These are phyloP conservation scores for Cucurbitaria berberidis DNA, from an alignment of 2,329 filamentous ascomycete species.

Conservation along the genomic window DNA sequence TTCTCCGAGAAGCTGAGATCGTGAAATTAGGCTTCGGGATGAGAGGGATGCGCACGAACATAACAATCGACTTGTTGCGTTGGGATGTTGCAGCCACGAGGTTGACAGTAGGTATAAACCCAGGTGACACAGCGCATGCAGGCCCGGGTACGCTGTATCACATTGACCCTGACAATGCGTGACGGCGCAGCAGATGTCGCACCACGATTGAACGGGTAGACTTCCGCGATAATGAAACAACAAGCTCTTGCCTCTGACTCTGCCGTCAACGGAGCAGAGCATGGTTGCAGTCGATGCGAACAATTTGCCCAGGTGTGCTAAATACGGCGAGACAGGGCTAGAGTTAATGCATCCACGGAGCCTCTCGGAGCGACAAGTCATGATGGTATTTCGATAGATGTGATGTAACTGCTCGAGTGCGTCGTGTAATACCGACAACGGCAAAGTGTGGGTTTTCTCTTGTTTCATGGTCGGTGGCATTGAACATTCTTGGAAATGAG, in stretches of 20 bases:
- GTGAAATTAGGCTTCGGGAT: neutral
- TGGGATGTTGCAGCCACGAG: neutral
- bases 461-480: neutral
- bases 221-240: conserved; percentile 28
- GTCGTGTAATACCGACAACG: conserved; percentile 5
- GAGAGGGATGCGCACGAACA: neutral
- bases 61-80: neutral
- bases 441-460: neutral
- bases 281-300: neutral
- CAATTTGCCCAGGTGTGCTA: too few relatives aligned
- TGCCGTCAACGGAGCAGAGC: neutral
- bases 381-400: neutral
- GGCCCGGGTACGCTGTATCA: conserved; percentile 12
- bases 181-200: conserved; percentile 25
- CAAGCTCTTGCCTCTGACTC: conserved; percentile 16
- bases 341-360: too few relatives aligned
- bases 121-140: conserved; percentile 6
- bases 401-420: conserved; percentile 1
- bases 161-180: conserved; percentile 8
- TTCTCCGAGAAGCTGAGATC: neutral
- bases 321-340: too few relatives aligned
- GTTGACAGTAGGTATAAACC: neutral
- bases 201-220: conserved; percentile 29
- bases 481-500: conserved; percentile 2
- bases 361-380: too few relatives aligned